A percentile compares a stretch with the other conserved stretches of the same genome.
These are phyloP conservation scores for Theobroma cacao DNA, from an alignment of 345 rosid genomes.

Conservation along the genomic window DNA sequence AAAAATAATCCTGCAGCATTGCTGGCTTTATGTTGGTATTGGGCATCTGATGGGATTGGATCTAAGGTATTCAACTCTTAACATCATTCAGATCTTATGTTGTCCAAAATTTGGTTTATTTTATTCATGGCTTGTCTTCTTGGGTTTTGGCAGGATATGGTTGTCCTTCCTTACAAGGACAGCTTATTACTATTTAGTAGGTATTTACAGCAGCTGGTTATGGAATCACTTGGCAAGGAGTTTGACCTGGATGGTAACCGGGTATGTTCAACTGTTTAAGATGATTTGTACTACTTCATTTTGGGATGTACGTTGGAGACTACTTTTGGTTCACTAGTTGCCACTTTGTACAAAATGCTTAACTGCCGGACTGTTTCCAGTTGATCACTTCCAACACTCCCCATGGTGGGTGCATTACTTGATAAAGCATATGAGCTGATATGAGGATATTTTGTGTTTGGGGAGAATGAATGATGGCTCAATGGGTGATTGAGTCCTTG, in stretches of 20 bases:
- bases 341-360: not conserved
- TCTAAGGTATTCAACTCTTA: slow-evolving; percentile 61
- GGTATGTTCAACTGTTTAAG: slow-evolving; percentile 45
- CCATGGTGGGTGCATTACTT: not conserved
- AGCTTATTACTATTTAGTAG: slow-evolving; percentile 89
- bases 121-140: slow-evolving; percentile 4
- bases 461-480: not conserved
- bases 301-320: slow-evolving; percentile 11
- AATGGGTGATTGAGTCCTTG: not conserved
- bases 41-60: slow-evolving; percentile 92
- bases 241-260: slow-evolving; percentile 91
- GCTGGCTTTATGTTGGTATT: slow-evolving; percentile 94
- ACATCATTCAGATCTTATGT: not conserved
- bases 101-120: slow-evolving; percentile 10
- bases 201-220: slow-evolving; percentile 94
- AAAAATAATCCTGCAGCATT: slow-evolving; percentile 90
- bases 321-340: not conserved
- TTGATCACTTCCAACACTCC: not conserved
- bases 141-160: slow-evolving; percentile 79
- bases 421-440: slow-evolving; percentile 5
- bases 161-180: slow-evolving; percentile 97
- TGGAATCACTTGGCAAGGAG: slow-evolving; percentile 99
- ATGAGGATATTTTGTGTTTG: not conserved
- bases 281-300: not conserved
- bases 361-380: not conserved